Evolutionary conservation across 371 early-diverging fungal genomes (phyloP).

Genomic region (Lichtheimia ramosa): DNA sequence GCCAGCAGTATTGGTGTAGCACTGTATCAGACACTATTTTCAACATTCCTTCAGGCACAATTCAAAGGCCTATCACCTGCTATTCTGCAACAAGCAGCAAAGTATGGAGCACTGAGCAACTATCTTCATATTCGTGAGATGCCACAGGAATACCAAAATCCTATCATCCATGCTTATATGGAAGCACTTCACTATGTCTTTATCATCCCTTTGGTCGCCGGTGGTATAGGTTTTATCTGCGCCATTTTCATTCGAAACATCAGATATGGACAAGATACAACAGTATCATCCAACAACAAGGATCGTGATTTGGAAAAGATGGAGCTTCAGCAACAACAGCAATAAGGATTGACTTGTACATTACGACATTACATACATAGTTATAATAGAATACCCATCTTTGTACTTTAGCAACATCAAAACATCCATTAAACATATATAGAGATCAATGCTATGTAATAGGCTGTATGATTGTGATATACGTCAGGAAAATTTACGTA

Average conservation of each 20-base stretch:
- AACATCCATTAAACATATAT: too few relatives aligned
- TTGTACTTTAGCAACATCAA: too few relatives aligned
- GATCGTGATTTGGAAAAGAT: not conserved
- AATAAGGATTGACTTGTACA: too few relatives aligned
- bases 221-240: conserved; percentile 51
- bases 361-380: too few relatives aligned
- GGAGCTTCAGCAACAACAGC: not conserved
- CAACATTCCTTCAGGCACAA: conserved; percentile 20
- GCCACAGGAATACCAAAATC: conserved; percentile 32
- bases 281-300: not conserved
- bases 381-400: too few relatives aligned
- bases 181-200: conserved; percentile 59
- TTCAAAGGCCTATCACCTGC: conserved; percentile 19
- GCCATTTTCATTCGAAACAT: conserved; percentile 46
- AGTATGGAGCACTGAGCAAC: conserved; percentile 33
- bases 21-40: conserved; percentile 34
- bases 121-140: conserved; percentile 33
- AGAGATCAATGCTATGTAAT: too few relatives aligned
- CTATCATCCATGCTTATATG: conserved; percentile 59
- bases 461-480: too few relatives aligned
- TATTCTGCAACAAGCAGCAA: conserved; percentile 19
- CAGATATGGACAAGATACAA: conserved; percentile 20
- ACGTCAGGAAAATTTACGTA: too few relatives aligned
- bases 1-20: conserved; percentile 42
- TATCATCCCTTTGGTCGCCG: conserved; percentile 55